Base-by-base conservation (phyloP, 768 basidiomycete genomes). In the Stropharia rugosoannulata region DNA sequence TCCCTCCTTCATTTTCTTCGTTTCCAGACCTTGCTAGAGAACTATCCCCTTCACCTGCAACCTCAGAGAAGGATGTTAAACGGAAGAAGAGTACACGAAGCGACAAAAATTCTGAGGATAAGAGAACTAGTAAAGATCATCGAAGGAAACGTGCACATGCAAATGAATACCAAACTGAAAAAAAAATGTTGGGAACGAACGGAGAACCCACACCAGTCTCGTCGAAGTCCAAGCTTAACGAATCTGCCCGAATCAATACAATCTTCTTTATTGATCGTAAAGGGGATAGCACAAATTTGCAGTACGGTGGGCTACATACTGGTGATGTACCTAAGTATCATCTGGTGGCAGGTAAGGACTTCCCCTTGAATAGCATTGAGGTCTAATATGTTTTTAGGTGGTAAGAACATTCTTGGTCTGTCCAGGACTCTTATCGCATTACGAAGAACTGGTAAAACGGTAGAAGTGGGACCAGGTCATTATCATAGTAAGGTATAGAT, bases 241-340 rank as follows among this genome's bases (percentile, higher is more conserved):
- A 25, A 29, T 36, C 35, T 5, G 56, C 60, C 38, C 13, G 12
- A 12, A 59, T 67, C 16, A 68, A 71, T 43, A 68, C 62, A 27
- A 52, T 72, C 8, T 90, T 81, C 69, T 89, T 80, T 65, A 83
- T 82, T 11, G 89, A 91, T 66, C 75, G 78, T 48, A 82, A 80
- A 61, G 89, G 88, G 2, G 90, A 92, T 66, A 58, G 69, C 42
- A 70, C 84, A 51, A 90, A 88, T 64, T 69, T 89, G 32, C 78
- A 78, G 41, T 91, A 88, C 62, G 89, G 87, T n/a, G 72, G 82
- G 3, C 62, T 88, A 32, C 76, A 89, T 63, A 66, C 78, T 27
- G 78, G 84, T 13, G 81, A 87, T 61, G 69, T 90, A 22, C 88
- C 90, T 13, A 89, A 80, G 66, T 88, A 90, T 65, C 76, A 74